Conservation (phyloP, 257 asterid genomes). For the Vinca minor region DNA sequence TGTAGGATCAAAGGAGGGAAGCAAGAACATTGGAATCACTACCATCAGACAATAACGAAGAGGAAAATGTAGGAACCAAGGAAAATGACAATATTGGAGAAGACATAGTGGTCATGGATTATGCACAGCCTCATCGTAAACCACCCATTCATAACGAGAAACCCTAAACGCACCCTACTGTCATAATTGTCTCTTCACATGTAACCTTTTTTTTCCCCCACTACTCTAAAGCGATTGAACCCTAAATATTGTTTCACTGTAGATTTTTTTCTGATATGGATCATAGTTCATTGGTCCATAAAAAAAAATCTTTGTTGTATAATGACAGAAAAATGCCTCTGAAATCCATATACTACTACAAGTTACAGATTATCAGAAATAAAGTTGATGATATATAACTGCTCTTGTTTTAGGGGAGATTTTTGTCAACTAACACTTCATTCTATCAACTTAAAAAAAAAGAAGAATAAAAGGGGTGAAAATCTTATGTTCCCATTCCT, state of each 20-base stretch:
- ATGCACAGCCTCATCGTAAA: slow-evolving; percentile 77
- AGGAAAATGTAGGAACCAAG: slow-evolving; percentile 31
- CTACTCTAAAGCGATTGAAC: not conserved
- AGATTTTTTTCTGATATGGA: not conserved
- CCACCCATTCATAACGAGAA: slow-evolving; percentile 72
- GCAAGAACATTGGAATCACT: slow-evolving; percentile 31
- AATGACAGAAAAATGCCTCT: not conserved
- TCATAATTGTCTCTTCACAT: not conserved
- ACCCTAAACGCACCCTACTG: slow-evolving; percentile 24
- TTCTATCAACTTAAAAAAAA: too few species aligned
- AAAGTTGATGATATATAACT: not conserved
- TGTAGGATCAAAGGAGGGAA: slow-evolving; percentile 20
- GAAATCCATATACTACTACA: not conserved
- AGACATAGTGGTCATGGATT: slow-evolving; percentile 57
- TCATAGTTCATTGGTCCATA: too few species aligned
- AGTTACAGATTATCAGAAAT: slow-evolving; percentile 4
- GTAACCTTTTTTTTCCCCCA: not conserved
- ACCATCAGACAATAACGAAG: slow-evolving; percentile 11
- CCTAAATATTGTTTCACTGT: not conserved
- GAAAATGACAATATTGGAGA: slow-evolving; percentile 25
- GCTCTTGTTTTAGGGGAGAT: too few species aligned
- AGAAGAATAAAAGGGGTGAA: too few species aligned
- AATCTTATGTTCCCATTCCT: too few species aligned
- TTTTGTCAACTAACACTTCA: too few species aligned
- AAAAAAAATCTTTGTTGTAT: not conserved